Evolutionary conservation across 2,329 filamentous ascomycete species (phyloP).

Genomic region (Myriosclerotinia duriaeana): DNA sequence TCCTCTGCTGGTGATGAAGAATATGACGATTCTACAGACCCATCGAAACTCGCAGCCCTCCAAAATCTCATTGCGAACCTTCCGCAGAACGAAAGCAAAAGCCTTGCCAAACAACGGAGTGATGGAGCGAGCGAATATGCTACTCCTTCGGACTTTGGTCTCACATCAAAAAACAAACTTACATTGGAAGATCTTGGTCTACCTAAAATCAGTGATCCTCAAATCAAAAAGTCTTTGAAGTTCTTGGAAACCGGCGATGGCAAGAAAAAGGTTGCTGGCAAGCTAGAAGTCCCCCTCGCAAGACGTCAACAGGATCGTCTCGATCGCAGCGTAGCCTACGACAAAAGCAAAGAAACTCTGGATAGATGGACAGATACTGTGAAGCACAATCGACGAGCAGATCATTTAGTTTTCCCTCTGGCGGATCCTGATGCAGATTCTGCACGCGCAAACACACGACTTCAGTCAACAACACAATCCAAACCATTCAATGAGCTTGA

Average conservation of each 20-base stretch:
- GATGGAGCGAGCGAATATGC: slow-evolving; percentile 58
- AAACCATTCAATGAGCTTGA: slow-evolving; percentile 79
- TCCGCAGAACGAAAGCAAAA: slow-evolving; percentile 40
- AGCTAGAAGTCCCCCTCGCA: slow-evolving; percentile 76
- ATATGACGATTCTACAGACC: slow-evolving; percentile 43
- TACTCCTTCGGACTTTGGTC: slow-evolving; percentile 59
- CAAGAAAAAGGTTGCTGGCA: slow-evolving; percentile 55
- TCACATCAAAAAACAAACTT: slow-evolving; percentile 52
- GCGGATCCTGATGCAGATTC: slow-evolving; percentile 63
- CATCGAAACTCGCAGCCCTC: slow-evolving; percentile 59
- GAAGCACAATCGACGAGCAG: slow-evolving; percentile 86
- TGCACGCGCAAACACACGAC: slow-evolving; percentile 61
- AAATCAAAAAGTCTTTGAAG: slow-evolving; percentile 77
- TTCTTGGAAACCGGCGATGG: slow-evolving; percentile 62
- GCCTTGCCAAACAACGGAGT: slow-evolving; percentile 38
- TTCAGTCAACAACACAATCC: slow-evolving; percentile 62
- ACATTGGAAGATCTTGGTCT: slow-evolving; percentile 72
- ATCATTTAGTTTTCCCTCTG: slow-evolving; percentile 86
- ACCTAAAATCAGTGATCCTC: slow-evolving; percentile 68
- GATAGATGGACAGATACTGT: slow-evolving; percentile 93
- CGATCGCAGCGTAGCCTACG: slow-evolving; percentile 78
- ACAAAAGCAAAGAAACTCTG: slow-evolving; percentile 88
- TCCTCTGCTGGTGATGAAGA: slow-evolving; percentile 49
- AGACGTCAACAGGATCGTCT: slow-evolving; percentile 84
- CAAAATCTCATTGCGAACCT: slow-evolving; percentile 70